A percentile compares a stretch with the other conserved stretches of the same genome.
Evolutionary conservation across 2,329 filamentous ascomycete species (phyloP).

Genomic region (Fusarium illudens): DNA sequence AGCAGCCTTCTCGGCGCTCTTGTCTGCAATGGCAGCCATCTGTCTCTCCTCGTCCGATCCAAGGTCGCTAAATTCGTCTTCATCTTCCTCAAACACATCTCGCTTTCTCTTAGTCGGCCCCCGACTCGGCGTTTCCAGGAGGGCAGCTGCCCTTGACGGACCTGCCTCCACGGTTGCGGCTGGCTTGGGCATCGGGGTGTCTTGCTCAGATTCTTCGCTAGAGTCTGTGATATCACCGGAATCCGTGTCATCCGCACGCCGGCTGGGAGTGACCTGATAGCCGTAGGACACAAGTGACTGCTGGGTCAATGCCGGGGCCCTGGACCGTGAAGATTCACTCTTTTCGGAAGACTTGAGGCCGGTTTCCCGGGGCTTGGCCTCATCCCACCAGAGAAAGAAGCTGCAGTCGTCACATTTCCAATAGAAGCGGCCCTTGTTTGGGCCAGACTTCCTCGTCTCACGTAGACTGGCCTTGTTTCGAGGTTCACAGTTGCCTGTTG

Average conservation of each 20-base stretch:
- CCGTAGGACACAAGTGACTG: constrained; percentile 43
- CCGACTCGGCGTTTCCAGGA: constrained; percentile 30
- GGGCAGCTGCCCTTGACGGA: background rate
- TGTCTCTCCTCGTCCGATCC: constrained; percentile 52
- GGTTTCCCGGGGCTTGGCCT: constrained; percentile 45
- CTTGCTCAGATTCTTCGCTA: constrained; percentile 18
- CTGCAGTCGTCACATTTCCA: constrained; percentile 54
- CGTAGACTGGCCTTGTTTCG: constrained; percentile 48
- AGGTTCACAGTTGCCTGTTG: constrained; percentile 54
- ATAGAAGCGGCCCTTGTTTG: constrained; percentile 54
- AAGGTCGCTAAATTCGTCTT: constrained; percentile 46
- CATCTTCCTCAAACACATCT: constrained; percentile 39
- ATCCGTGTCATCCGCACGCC: constrained; percentile 19
- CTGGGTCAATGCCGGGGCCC: constrained; percentile 44
- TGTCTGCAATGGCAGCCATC: constrained; percentile 48
- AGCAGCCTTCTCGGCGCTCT: constrained; percentile 43
- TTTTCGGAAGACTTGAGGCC: constrained; percentile 21
- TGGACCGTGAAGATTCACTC: constrained; percentile 30
- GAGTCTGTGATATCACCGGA: constrained; percentile 18
- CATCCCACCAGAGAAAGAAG: constrained; percentile 58
- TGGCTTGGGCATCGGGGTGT: constrained; percentile 1
- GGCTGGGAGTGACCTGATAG: constrained; percentile 37
- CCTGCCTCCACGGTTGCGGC: background rate
- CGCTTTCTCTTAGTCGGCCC: constrained; percentile 44
- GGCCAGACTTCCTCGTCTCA: constrained; percentile 49